phyloP scores from a whole-genome alignment of 805 yeast genomes.

The Candida rishiriensis region DNA sequence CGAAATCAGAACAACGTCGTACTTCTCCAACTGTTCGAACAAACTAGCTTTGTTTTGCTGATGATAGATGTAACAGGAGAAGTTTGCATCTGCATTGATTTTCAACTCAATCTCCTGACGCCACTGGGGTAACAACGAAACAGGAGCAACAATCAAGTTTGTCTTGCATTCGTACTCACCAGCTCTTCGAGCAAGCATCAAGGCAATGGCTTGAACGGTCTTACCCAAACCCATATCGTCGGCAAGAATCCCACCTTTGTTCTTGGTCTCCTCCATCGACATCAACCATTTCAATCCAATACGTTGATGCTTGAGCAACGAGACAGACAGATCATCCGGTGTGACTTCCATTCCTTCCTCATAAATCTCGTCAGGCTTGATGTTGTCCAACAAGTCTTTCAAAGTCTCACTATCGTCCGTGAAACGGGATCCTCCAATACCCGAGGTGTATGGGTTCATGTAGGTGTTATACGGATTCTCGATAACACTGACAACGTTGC shows the following conservation, averaged over 20 bases:
- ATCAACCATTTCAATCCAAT: conserved; percentile 81
- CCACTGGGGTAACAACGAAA: conserved; percentile 85
- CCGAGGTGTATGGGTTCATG: background rate
- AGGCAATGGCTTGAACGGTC: conserved; percentile 63
- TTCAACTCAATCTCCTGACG: conserved; percentile 65
- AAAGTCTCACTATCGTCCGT: conserved; percentile 21
- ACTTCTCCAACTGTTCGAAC: conserved; percentile 45
- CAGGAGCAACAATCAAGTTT: conserved; percentile 85
- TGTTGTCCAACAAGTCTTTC: conserved; percentile 42
- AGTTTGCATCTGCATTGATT: conserved; percentile 40
- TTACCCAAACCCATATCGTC: conserved; percentile 86
- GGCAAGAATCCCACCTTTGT: conserved; percentile 67
- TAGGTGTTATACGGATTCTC: background rate
- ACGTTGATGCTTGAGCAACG: conserved; percentile 60
- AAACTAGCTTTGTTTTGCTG: conserved; percentile 35
- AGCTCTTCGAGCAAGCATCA: conserved; percentile 46
- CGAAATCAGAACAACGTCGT: conserved; percentile 76
- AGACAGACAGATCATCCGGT: conserved; percentile 57
- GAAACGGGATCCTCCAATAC: background rate
- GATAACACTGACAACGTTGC: background rate
- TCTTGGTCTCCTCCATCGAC: conserved; percentile 56
- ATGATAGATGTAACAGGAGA: conserved; percentile 61
- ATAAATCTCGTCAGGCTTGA: conserved; percentile 45
- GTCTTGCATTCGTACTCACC: conserved; percentile 37
- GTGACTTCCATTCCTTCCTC: conserved; percentile 53